phyloP scores from a whole-genome alignment of 192 early-diverging fungal genomes.

The Entomortierella chlamydospora region DNA sequence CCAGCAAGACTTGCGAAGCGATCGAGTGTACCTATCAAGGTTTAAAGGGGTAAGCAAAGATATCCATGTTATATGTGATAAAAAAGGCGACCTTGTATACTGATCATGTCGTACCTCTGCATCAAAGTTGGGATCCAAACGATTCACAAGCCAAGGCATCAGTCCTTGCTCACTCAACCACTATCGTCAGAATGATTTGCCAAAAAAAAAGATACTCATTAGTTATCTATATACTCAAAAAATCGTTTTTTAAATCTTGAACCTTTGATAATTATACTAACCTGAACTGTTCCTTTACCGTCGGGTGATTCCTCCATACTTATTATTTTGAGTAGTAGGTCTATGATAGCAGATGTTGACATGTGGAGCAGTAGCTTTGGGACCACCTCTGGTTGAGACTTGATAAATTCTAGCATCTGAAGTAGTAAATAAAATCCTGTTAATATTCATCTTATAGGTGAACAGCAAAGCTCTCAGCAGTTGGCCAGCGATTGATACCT shows the following conservation, averaged over 20 bases:
- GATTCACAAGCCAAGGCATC: conserved; percentile 79
- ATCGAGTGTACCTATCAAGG: conserved; percentile 78
- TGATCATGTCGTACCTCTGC: conserved; percentile 67
- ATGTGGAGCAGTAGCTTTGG: conserved; percentile 85
- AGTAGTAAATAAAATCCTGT: background rate
- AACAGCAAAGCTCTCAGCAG: background rate
- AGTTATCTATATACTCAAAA: background rate
- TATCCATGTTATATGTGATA: background rate
- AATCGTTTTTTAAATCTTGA: background rate
- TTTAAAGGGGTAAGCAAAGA: background rate
- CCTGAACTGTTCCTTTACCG: conserved; percentile 87
- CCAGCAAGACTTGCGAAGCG: conserved; percentile 82
- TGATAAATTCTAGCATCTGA: conserved; percentile 89
- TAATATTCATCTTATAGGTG: too few relatives aligned
- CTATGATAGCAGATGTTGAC: conserved; percentile 87
- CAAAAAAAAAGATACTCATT: too few relatives aligned
- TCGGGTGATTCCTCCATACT: conserved; percentile 92
- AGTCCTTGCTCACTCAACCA: conserved; percentile 90
- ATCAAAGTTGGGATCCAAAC: conserved; percentile 83
- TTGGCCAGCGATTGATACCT: conserved; percentile 58
- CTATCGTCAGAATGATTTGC: conserved; percentile 38
- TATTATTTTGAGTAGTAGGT: conserved; percentile 92
- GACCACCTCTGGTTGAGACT: conserved; percentile 80
- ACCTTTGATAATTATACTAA: conserved; percentile 16
- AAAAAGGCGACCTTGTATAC: background rate